phyloP scores from a whole-genome alignment of 768 basidiomycete species.

The Phlebiopsis gigantea region DNA sequence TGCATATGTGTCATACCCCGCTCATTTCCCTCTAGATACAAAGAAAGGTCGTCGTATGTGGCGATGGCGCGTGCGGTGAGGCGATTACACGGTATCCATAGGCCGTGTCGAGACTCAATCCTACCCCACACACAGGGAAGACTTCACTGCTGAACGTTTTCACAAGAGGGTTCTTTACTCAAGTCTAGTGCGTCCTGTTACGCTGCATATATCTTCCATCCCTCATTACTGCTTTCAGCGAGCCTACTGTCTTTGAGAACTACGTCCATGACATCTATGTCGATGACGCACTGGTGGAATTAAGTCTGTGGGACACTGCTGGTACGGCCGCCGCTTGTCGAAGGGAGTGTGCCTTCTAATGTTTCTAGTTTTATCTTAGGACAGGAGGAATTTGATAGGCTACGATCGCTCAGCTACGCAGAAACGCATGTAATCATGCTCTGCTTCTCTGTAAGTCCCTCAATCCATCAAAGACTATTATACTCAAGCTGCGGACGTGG shows the following conservation, averaged over 20 bases:
- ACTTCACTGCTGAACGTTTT: constrained; percentile 86
- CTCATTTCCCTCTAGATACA: constrained; percentile 6
- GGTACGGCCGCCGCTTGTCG: constrained; percentile 42
- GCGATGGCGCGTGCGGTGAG: constrained; percentile 92
- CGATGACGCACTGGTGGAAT: constrained; percentile 83
- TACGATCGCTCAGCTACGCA: constrained; percentile 92
- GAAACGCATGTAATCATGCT: constrained; percentile 96
- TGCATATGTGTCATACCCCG: not conserved
- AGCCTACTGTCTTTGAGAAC: constrained; percentile 96
- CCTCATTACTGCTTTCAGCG: constrained; percentile 36
- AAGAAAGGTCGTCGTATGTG: constrained; percentile 79
- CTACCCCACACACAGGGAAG: constrained; percentile 46
- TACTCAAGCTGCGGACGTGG: too few species aligned
- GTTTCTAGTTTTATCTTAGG: constrained; percentile 44
- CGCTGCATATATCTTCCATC: not conserved
- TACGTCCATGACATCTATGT: constrained; percentile 87
- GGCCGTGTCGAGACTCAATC: not conserved
- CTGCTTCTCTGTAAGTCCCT: constrained; percentile 77
- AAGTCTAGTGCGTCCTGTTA: constrained; percentile 68
- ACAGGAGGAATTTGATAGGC: constrained; percentile 92
- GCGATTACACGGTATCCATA: constrained; percentile 2
- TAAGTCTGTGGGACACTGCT: constrained; percentile 97
- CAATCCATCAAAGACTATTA: not conserved
- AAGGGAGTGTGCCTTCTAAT: constrained; percentile 12
- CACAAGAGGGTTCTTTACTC: constrained; percentile 88